phyloP scores from a whole-genome alignment of 2,329 filamentous ascomycete genomes.

The Paracorniculantispora psalliotae region DNA sequence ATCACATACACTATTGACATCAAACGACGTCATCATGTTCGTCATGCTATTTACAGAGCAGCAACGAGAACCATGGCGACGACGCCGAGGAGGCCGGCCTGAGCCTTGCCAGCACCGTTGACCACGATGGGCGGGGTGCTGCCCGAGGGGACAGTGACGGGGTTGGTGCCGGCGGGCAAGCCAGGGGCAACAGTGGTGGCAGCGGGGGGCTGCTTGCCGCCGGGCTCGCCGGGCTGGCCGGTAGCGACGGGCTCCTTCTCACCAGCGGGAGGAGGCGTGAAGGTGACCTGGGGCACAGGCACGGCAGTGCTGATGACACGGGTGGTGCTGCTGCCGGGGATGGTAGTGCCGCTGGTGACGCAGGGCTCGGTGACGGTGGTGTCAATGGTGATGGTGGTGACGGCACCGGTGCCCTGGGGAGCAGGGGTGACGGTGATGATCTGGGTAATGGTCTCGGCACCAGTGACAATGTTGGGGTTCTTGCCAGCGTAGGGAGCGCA shows the following conservation, averaged over 20 bases:
- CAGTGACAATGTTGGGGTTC: slow-evolving; percentile 84
- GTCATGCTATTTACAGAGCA: slow-evolving; percentile 38
- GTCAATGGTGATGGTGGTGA: slow-evolving; percentile 47
- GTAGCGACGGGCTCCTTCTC: slow-evolving; percentile 12
- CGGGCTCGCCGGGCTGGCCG: not conserved
- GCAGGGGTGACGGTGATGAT: slow-evolving; percentile 52
- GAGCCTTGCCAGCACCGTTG: slow-evolving; percentile 35
- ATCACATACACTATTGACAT: not conserved
- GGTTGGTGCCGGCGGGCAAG: slow-evolving; percentile 24
- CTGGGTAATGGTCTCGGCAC: slow-evolving; percentile 59
- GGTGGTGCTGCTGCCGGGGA: slow-evolving; percentile 43
- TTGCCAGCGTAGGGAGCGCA: slow-evolving; percentile 68
- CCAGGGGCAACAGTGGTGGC: slow-evolving; percentile 21
- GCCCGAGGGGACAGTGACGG: slow-evolving; percentile 31
- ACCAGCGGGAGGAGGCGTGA: slow-evolving; percentile 33
- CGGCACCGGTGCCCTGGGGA: slow-evolving; percentile 40
- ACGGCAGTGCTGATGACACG: slow-evolving; percentile 47
- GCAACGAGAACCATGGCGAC: slow-evolving; percentile 40
- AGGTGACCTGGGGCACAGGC: slow-evolving; percentile 48
- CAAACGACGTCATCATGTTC: too few species aligned
- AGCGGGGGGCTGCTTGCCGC: slow-evolving; percentile 11
- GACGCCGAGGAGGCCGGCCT: slow-evolving; percentile 41
- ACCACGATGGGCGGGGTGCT: slow-evolving; percentile 31
- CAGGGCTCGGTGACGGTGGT: slow-evolving; percentile 46
- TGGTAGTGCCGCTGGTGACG: slow-evolving; percentile 42